phyloP scores from a whole-genome alignment of 176 grass and related monocot species.

The Oryza glumipatula region DNA sequence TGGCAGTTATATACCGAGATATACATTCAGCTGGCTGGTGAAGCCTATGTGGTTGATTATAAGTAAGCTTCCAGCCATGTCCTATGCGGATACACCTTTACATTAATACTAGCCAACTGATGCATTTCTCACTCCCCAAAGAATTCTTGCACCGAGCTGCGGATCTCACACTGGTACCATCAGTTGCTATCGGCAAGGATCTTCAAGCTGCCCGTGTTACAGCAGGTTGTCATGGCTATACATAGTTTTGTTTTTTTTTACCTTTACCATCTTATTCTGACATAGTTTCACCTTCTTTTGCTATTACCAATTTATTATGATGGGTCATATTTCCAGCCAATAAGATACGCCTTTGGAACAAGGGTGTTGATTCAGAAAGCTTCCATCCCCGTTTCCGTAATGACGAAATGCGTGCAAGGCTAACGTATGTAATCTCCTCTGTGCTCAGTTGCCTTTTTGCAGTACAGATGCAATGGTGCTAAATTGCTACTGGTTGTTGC shows the following conservation, averaged over 20 bases:
- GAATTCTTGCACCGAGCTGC: constrained; percentile 88
- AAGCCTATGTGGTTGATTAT: constrained; percentile 97
- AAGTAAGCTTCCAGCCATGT: constrained; percentile 60
- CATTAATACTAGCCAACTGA: constrained; percentile 28
- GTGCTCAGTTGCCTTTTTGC: not conserved
- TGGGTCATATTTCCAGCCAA: constrained; percentile 59
- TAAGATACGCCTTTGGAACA: constrained; percentile 97
- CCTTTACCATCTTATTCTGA: constrained; percentile 37
- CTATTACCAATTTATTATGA: constrained; percentile 35
- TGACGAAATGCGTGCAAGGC: constrained; percentile 83
- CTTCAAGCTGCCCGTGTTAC: constrained; percentile 83
- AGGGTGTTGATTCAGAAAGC: constrained; percentile 92
- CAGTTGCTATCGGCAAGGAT: constrained; percentile 81
- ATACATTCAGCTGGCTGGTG: constrained; percentile 98
- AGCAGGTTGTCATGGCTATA: constrained; percentile 57
- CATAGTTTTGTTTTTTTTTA: not conserved
- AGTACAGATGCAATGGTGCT: constrained; percentile 11
- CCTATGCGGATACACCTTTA: not conserved
- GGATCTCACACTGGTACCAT: constrained; percentile 86
- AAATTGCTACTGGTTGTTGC: not conserved
- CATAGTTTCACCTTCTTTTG: constrained; percentile 1
- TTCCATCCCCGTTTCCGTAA: constrained; percentile 83
- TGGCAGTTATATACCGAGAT: constrained; percentile 92
- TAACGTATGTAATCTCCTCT: constrained; percentile 54
- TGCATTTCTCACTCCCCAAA: constrained; percentile 27